Base-by-base conservation (phyloP, 2,329 filamentous ascomycete genomes). In the Scleromitrula shiraiana region DNA sequence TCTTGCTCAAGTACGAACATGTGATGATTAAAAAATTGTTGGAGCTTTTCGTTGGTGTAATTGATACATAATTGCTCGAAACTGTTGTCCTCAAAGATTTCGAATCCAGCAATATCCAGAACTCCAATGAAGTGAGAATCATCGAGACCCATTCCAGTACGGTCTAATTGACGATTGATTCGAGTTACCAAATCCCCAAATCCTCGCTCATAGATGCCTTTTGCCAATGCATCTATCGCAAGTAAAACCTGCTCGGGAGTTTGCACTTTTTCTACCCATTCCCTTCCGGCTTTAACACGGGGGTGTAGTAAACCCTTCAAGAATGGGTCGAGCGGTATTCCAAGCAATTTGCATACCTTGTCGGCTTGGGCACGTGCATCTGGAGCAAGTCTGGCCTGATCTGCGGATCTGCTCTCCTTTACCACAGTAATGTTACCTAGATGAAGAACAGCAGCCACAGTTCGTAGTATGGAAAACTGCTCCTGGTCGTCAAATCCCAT, bases 31-130 rank as follows among this genome's bases (percentile, higher is more conserved):
- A 98, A 98, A 67, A 98, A 98, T 59, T 98, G 93, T 63, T 98
- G 93, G 6, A 98, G 79, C 67, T 96, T 98, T 67, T 98, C 93
- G 68, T 98, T 98, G 53, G 94, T 97, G 68, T 98, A 98, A 68
- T 98, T 98, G 76, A 98, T 98, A 72, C 93, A 98, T 5, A 98
- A 77, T 67, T 98, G 93, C 66, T 98, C 93, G 62, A 98, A 98
- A 71, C 91, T 96, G 71, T 98, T 98, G 61, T 88, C 80, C 59
- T 98, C 90, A 60, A 98, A 98, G 50, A 98, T 98, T 64, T 98
- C 93, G 67, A 98, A 98, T 52, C 93, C 93, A 55, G 94, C 94
- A 67, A 98, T 98, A 78, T 98, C 93, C 35, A 98, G 82, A 7
- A 98, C 93, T 46, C 93, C 93, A 56, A 98, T 98, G 68, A 98